Percentiles rank a stretch among this genome's conserved stretches.
These are phyloP conservation scores for Talaromyces rugulosus DNA, from an alignment of 2,329 filamentous ascomycete species.

Conservation along the genomic window DNA sequence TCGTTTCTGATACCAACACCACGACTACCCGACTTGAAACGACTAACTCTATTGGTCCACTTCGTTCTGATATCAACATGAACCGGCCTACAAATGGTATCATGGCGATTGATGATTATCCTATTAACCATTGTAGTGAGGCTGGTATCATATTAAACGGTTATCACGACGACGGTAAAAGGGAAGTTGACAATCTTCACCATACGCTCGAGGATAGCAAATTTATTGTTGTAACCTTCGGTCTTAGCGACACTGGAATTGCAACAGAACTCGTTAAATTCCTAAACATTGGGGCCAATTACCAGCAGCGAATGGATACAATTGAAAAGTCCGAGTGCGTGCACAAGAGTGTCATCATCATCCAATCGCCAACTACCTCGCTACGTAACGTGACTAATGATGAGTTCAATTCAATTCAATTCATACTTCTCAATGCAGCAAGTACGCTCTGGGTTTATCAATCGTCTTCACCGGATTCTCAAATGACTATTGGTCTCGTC, in stretches of 20 bases:
- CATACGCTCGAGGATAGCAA: background rate
- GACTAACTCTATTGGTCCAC: background rate
- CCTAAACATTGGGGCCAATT: background rate
- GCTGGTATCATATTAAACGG: background rate
- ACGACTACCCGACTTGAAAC: background rate
- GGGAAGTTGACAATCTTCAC: background rate
- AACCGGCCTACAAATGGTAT: background rate
- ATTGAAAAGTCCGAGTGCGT: background rate
- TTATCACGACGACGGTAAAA: background rate
- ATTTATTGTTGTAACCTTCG: background rate
- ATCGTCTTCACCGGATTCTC: constrained; percentile 19
- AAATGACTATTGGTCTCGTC: constrained; percentile 25
- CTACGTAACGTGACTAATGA: background rate
- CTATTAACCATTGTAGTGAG: background rate
- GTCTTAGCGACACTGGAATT: background rate
- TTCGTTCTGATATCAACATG: background rate
- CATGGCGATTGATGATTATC: background rate
- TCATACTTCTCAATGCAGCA: constrained; percentile 16
- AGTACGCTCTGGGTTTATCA: constrained; percentile 23
- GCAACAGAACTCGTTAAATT: background rate
- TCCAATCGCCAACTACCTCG: constrained; percentile 4
- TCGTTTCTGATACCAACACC: background rate
- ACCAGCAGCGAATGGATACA: background rate
- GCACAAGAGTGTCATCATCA: constrained; percentile 1
- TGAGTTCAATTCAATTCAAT: constrained; percentile 14